Base-by-base conservation (phyloP, 805 yeast species). In the Yamadazyma scolyti region DNA sequence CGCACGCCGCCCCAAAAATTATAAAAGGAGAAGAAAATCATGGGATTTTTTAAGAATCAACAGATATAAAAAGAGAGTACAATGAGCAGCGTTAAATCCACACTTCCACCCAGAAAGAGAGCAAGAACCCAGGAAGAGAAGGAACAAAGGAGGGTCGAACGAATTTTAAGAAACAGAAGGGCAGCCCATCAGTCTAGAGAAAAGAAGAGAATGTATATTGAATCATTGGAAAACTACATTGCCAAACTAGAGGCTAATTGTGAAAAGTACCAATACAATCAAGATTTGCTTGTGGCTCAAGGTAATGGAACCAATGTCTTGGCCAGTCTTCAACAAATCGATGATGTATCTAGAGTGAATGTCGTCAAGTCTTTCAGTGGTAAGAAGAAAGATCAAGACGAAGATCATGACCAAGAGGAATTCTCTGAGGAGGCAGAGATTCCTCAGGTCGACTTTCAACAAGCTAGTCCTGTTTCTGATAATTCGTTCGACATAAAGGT, bases 171-270 rank as follows among this genome's bases (percentile, higher is more conserved):
- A 55, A 90, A 90, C 61, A 77, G 97, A 52, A 82, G 90, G 54
- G 97, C 97, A 10, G 98, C 98, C 28, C 97, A 90, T 56, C 95
- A 96, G 31, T 85, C 96, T 17, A 76, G 98, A 44, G 98, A 93
- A 54, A 89, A 90, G 75, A 90, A 90, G 74, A 76, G 97, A 54
- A 77, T 79, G 52, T 95, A 90, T 54, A 82, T 93, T 35, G 96
- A 88, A 58, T 78, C 75, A 40, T 70, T 93, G 44, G 97, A 90
- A 58, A 56, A 65, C 22, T 75, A 74, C 43, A 78, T 73, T 22
- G 45, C 54, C 24, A 51, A 57, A 20, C 57, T 75, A 44, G 77
- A 69, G 39, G 41, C 43, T 23, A 62, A 61, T 47, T 37, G 56
- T 37, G 37, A 40, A 10, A 31, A 31, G 17, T 47, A 55, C 39